Percentiles rank a stretch among this genome's conserved stretches.
Conservation (phyloP, 305 asterid species). For the Rubia occidens region DNA sequence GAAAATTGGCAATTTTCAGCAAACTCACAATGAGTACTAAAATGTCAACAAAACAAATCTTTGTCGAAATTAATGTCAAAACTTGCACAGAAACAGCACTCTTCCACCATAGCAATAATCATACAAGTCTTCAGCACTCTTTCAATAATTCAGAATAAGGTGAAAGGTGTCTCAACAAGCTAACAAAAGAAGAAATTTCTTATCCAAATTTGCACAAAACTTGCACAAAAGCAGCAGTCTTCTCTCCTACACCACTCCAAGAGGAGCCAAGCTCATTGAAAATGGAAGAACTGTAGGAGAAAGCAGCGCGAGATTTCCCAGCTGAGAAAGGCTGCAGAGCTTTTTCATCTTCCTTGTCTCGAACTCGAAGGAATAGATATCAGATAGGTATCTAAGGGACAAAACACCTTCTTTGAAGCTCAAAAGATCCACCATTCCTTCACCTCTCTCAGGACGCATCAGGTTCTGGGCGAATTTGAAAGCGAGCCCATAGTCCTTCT, state of each 20-base stretch:
- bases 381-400: constrained; percentile 31
- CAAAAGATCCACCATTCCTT: constrained; percentile 30
- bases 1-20: too few species aligned
- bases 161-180: neutral
- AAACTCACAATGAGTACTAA: too few species aligned
- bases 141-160: neutral
- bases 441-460: constrained; percentile 26
- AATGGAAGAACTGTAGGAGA: constrained; percentile 51
- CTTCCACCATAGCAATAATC: neutral
- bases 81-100: neutral
- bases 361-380: constrained; percentile 28
- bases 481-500: constrained; percentile 9
- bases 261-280: constrained; percentile 49
- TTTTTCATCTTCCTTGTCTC: constrained; percentile 35
- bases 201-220: neutral
- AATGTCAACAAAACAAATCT: too few species aligned
- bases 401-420: constrained; percentile 45
- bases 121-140: neutral
- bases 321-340: constrained; percentile 27
- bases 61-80: neutral
- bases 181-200: neutral
- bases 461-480: neutral
- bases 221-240: neutral
- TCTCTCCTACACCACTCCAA: neutral
- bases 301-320: constrained; percentile 37